Percentiles rank a stretch among this genome's conserved stretches.
Conservation (phyloP, 2,329 filamentous ascomycete genomes). For the Pyrenochaeta sp. region DNA sequence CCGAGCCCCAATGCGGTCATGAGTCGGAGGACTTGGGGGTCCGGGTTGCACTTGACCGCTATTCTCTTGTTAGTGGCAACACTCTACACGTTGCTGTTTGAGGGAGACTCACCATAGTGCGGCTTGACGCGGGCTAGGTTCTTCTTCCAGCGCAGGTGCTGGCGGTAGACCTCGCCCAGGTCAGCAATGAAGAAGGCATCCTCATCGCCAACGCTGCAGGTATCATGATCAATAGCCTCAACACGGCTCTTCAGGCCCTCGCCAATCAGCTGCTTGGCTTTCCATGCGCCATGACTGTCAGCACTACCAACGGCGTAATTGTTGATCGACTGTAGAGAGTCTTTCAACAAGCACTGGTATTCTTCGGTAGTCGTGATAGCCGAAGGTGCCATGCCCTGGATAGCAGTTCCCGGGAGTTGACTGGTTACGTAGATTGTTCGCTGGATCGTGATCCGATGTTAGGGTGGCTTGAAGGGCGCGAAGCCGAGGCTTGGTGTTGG, state of each 20-base stretch:
- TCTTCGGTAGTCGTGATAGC: constrained; percentile 61
- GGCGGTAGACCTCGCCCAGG: constrained; percentile 97
- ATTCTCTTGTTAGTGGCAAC: constrained; percentile 33
- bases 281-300: constrained; percentile 59
- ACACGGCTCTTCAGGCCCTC: constrained; percentile 87
- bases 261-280: constrained; percentile 82
- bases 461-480: constrained; percentile 94
- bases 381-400: constrained; percentile 76
- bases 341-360: constrained; percentile 52
- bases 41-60: constrained; percentile 99
- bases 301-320: constrained; percentile 43
- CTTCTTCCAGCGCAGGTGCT: constrained; percentile 98
- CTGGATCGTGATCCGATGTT: constrained; percentile 63
- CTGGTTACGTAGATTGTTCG: constrained; percentile 14
- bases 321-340: constrained; percentile 35
- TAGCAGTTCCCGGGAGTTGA: constrained; percentile 34
- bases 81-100: neutral
- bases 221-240: constrained; percentile 82
- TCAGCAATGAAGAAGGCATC: constrained; percentile 99
- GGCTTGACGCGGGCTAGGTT: constrained; percentile 92
- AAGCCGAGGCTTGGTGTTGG: constrained; percentile 83
- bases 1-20: constrained; percentile 88
- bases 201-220: constrained; percentile 90
- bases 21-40: constrained; percentile 86
- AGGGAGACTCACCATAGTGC: constrained; percentile 78